Conservation (phyloP, 306 rosid genomes). For the Astragalus glycyphyllos region DNA sequence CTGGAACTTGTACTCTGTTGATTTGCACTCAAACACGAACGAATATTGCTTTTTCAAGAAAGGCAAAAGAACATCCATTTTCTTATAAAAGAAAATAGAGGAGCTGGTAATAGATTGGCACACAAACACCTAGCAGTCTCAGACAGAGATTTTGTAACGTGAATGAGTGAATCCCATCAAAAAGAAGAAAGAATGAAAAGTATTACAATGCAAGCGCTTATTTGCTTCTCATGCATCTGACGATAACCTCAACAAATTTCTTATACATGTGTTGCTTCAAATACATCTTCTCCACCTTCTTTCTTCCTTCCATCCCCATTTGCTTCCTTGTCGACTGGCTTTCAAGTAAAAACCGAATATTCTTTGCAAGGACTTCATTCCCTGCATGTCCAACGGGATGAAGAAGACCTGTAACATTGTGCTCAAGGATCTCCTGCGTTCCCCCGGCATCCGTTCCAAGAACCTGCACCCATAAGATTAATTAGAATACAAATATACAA, state of each 20-base stretch:
- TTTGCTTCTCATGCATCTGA: constrained; percentile 84
- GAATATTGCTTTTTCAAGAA: constrained; percentile 3
- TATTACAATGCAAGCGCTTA: constrained; percentile 36
- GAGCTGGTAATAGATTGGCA: constrained; percentile 30
- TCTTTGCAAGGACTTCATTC: constrained; percentile 60
- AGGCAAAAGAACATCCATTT: constrained; percentile 13
- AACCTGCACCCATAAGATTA: constrained; percentile 59
- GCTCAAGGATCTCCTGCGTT: constrained; percentile 83
- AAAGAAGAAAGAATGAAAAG: constrained; percentile 36
- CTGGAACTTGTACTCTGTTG: neutral
- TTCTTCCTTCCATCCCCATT: constrained; percentile 82
- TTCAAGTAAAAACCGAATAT: constrained; percentile 69
- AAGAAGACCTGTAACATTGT: constrained; percentile 89
- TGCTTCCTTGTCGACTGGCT: constrained; percentile 67
- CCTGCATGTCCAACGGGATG: constrained; percentile 79
- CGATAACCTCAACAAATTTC: constrained; percentile 82
- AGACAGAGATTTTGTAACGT: constrained; percentile 10
- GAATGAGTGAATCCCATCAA: constrained; percentile 40
- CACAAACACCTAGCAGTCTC: constrained; percentile 2
- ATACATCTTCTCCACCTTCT: constrained; percentile 80
- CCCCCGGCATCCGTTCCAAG: constrained; percentile 96
- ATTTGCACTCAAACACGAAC: neutral
- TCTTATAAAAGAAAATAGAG: constrained; percentile 19
- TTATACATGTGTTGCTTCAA: constrained; percentile 89
- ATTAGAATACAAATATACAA: constrained; percentile 14